Percentiles rank a stretch among this genome's conserved stretches.
These are phyloP conservation scores for Pythium folliculosum DNA, from an alignment of 352 stramenopile genomes.

Conservation along the genomic window DNA sequence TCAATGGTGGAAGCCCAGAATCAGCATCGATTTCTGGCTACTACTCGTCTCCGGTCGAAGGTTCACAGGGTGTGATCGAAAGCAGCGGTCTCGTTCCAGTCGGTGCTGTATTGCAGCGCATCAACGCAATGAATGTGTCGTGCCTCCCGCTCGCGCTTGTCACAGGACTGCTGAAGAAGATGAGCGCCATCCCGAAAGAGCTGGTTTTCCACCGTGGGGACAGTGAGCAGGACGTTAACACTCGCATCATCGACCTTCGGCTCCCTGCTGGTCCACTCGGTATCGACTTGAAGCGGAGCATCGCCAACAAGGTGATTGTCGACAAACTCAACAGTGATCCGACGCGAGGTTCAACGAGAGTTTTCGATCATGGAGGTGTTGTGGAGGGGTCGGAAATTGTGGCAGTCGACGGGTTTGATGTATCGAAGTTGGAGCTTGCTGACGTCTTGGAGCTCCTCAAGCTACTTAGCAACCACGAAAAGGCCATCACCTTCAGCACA, in stretches of 20 bases:
- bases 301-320: constrained; percentile 45
- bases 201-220: constrained; percentile 33
- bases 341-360: constrained; percentile 33
- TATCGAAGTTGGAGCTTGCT: constrained; percentile 36
- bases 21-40: constrained; percentile 43
- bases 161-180: constrained; percentile 48
- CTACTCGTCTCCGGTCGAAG: constrained; percentile 35
- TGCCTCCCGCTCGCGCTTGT: constrained; percentile 41
- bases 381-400: constrained; percentile 51
- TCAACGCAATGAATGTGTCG: constrained; percentile 65
- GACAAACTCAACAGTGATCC: constrained; percentile 45
- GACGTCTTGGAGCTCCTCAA: constrained; percentile 44
- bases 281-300: constrained; percentile 50
- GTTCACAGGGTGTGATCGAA: constrained; percentile 36
- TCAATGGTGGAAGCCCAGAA: constrained; percentile 36
- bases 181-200: constrained; percentile 41
- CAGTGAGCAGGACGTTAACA: constrained; percentile 26
- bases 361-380: constrained; percentile 49
- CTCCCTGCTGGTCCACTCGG: constrained; percentile 51
- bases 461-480: constrained; percentile 41
- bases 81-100: constrained; percentile 34
- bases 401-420: constrained; percentile 51
- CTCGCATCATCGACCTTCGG: constrained; percentile 36
- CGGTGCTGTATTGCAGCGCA: constrained; percentile 39
- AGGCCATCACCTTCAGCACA: constrained; percentile 63